Evolutionary conservation across 2,329 filamentous ascomycete genomes (phyloP).

Genomic region (Drechslera avenae): DNA sequence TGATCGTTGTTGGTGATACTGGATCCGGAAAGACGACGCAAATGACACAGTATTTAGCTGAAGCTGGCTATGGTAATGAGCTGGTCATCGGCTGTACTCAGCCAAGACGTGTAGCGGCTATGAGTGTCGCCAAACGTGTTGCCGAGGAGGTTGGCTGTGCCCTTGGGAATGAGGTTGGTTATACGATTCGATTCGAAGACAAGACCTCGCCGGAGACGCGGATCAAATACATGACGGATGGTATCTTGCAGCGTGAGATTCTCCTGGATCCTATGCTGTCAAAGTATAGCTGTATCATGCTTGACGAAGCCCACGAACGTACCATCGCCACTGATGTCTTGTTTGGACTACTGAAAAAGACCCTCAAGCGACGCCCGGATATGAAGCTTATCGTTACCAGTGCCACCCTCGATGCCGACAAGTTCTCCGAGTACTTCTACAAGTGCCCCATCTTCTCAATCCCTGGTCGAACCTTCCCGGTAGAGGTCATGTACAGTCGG

Average conservation of each 20-base stretch:
- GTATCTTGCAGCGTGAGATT: slow-evolving; percentile 95
- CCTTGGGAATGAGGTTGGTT: slow-evolving; percentile 93
- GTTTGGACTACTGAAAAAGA: slow-evolving; percentile 94
- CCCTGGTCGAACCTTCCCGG: slow-evolving; percentile 90
- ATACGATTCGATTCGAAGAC: slow-evolving; percentile 99
- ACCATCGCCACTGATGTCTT: slow-evolving; percentile 96
- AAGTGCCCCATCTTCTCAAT: slow-evolving; percentile 96
- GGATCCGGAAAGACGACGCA: slow-evolving; percentile 98
- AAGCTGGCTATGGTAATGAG: slow-evolving; percentile 84
- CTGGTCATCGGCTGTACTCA: slow-evolving; percentile 97
- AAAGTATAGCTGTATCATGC: slow-evolving; percentile 95
- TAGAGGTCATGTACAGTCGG: slow-evolving; percentile 92
- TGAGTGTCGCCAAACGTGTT: slow-evolving; percentile 98
- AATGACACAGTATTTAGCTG: slow-evolving; percentile 90
- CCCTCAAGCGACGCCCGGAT: slow-evolving; percentile 79
- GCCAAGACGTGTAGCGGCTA: slow-evolving; percentile 94
- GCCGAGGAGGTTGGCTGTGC: slow-evolving; percentile 94
- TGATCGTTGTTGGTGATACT: slow-evolving; percentile 97
- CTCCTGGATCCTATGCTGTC: slow-evolving; percentile 93
- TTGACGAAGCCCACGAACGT: slow-evolving; percentile 97
- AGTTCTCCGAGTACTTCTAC: slow-evolving; percentile 96
- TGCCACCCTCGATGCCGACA: slow-evolving; percentile 94
- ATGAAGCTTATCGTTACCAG: slow-evolving; percentile 99
- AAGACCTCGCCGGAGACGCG: slow-evolving; percentile 86
- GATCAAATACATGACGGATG: slow-evolving; percentile 99